Conservation (phyloP, 805 yeast species). For the Metschnikowia peoriensis region DNA sequence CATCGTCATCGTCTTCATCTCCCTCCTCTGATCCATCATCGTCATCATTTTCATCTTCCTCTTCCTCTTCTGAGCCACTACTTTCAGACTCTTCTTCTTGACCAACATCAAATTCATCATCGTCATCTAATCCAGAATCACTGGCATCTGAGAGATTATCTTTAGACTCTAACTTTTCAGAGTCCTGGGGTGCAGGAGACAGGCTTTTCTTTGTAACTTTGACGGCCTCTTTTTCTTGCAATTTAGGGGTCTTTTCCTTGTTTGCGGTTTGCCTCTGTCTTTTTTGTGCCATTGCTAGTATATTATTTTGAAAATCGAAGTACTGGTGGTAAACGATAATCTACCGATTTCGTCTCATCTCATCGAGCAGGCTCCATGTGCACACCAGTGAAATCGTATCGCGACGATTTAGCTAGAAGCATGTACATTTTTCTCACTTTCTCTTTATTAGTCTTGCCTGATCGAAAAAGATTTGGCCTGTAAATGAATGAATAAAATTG, state of each 20-base stretch:
- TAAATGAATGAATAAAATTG: too few relatives aligned
- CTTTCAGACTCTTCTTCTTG: constrained; percentile 15
- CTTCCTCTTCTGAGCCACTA: constrained; percentile 12
- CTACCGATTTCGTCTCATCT: constrained; percentile 2
- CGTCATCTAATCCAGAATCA: constrained; percentile 23
- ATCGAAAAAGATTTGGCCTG: too few relatives aligned
- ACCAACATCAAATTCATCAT: constrained; percentile 27
- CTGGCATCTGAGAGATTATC: constrained; percentile 9
- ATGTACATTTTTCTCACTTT: too few relatives aligned
- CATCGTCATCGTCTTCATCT: constrained; percentile 14
- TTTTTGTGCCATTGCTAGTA: constrained; percentile 5
- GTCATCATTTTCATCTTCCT: constrained; percentile 10
- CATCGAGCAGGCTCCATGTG: constrained; percentile 5
- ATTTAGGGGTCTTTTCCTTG: not conserved
- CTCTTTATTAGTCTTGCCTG: too few relatives aligned
- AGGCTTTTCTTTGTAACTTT: not conserved
- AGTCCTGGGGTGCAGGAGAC: not conserved
- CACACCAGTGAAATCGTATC: constrained; percentile 1
- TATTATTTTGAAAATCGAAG: not conserved
- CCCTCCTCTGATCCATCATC: constrained; percentile 10
- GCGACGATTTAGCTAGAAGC: not conserved
- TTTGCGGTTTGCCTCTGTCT: constrained; percentile 2
- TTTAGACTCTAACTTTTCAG: not conserved
- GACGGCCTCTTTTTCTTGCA: not conserved
- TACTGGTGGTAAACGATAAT: not conserved